These are phyloP conservation scores for Epipyxis sp. DNA, from an alignment of 108 stramenopile species.

Conservation along the genomic window DNA sequence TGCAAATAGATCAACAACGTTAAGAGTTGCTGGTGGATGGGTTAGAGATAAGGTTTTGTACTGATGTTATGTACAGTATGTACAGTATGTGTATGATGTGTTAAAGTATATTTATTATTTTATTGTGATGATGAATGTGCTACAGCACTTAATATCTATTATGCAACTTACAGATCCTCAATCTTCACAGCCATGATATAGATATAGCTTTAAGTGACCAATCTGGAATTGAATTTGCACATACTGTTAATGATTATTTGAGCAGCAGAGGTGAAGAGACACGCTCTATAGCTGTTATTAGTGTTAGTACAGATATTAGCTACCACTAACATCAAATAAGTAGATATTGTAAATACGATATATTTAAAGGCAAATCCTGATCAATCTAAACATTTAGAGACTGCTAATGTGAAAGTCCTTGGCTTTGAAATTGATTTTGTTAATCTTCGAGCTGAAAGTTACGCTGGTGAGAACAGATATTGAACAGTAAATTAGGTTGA, in stretches of 20 bases:
- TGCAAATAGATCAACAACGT: conserved; percentile 21
- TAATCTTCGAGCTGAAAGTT: conserved; percentile 58
- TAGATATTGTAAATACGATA: neutral
- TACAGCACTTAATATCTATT: neutral
- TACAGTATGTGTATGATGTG: conserved; percentile 21
- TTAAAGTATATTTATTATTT: too few relatives aligned
- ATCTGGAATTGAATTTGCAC: conserved; percentile 86
- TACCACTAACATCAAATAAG: neutral
- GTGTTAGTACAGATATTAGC: conserved; percentile 2
- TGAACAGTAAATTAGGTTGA: neutral
- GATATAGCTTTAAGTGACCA: conserved; percentile 86
- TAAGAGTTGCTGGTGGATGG: conserved; percentile 56
- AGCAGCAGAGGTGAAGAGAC: conserved; percentile 38
- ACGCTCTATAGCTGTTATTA: neutral
- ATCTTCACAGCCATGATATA: conserved; percentile 83
- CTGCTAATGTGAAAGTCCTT: conserved; percentile 79
- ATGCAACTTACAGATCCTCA: conserved; percentile 22
- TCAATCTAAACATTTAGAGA: conserved; percentile 98
- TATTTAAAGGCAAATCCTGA: conserved; percentile 82
- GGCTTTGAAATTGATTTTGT: conserved; percentile 85
- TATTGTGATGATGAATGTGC: too few relatives aligned
- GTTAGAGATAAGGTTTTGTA: conserved; percentile 61
- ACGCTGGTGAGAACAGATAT: neutral
- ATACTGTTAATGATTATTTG: conserved; percentile 70
- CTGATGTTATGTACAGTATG: too few relatives aligned